phyloP scores from a whole-genome alignment of 495 filamentous ascomycete genomes.

The Penicillium malachiteum region DNA sequence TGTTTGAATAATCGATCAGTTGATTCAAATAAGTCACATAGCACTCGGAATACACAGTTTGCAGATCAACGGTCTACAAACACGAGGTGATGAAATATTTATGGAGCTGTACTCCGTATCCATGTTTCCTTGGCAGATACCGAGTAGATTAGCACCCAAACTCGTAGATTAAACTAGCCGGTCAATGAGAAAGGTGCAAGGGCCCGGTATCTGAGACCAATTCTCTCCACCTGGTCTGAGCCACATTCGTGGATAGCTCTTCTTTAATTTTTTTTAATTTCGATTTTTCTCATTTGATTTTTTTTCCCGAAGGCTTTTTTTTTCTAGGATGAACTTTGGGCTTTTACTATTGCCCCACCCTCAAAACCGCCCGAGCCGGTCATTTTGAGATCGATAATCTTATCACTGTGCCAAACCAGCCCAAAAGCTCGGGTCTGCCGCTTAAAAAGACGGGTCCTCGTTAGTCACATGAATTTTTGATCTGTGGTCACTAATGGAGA shows the following conservation, averaged over 20 bases:
- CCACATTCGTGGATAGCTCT: slow-evolving; percentile 2
- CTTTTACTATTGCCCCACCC: not conserved
- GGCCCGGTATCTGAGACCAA: not conserved
- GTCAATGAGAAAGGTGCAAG: not conserved
- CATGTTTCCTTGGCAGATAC: not conserved
- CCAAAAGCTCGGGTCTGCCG: slow-evolving; percentile 1
- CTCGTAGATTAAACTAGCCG: not conserved
- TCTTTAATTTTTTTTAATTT: too few relatives aligned
- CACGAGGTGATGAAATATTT: not conserved
- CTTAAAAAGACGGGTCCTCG: not conserved
- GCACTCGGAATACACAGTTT: not conserved
- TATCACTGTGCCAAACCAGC: slow-evolving; percentile 10
- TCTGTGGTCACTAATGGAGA: not conserved
- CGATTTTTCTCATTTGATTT: too few relatives aligned
- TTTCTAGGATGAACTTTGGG: not conserved
- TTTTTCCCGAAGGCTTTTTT: not conserved
- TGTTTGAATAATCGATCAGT: not conserved
- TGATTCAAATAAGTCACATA: not conserved
- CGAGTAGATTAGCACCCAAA: not conserved
- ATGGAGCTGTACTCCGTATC: not conserved
- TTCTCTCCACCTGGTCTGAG: slow-evolving; percentile 5
- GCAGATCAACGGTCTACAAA: not conserved
- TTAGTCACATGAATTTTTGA: not conserved
- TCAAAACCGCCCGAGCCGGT: not conserved
- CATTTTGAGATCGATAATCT: slow-evolving; percentile 24